A percentile compares a stretch with the other conserved stretches of the same genome.
These are phyloP conservation scores for Phytophthora uliginosa DNA, from an alignment of 352 stramenopile genomes.

Conservation along the genomic window DNA sequence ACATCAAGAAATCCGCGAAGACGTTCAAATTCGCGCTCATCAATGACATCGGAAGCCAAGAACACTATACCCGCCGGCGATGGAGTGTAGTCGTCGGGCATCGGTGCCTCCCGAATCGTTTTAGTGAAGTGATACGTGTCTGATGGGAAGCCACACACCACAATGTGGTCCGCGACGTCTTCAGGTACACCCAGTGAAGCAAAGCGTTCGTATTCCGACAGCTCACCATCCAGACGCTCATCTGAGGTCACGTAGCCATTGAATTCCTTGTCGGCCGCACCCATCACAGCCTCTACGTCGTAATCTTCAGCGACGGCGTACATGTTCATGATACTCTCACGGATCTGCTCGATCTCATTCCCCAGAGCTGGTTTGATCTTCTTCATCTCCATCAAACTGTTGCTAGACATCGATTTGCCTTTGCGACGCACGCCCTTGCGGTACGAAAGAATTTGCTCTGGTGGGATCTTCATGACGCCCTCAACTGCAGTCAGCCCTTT, in stretches of 20 bases:
- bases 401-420: slow-evolving; percentile 49
- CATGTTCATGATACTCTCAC: slow-evolving; percentile 63
- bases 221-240: slow-evolving; percentile 17
- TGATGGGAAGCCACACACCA: slow-evolving; percentile 74
- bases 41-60: slow-evolving; percentile 53
- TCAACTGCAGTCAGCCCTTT: slow-evolving; percentile 68
- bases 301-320: slow-evolving; percentile 53
- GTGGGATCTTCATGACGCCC: slow-evolving; percentile 66
- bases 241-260: slow-evolving; percentile 7
- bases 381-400: slow-evolving; percentile 46
- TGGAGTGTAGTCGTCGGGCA: slow-evolving; percentile 44
- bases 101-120: slow-evolving; percentile 68
- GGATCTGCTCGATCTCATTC: slow-evolving; percentile 68
- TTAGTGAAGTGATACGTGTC: slow-evolving; percentile 81
- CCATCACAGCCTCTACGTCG: slow-evolving; percentile 35
- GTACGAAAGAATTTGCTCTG: slow-evolving; percentile 81
- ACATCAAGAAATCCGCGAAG: slow-evolving; percentile 65
- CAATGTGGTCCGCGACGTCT: slow-evolving; percentile 62
- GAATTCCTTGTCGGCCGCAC: slow-evolving; percentile 18
- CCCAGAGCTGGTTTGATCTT: slow-evolving; percentile 72
- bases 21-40: slow-evolving; percentile 66
- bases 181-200: slow-evolving; percentile 47
- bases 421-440: slow-evolving; percentile 78
- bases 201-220: slow-evolving; percentile 72
- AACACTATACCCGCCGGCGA: slow-evolving; percentile 72